These are phyloP conservation scores for Lepidium sativum DNA, from an alignment of 345 rosid species.

Conservation along the genomic window DNA sequence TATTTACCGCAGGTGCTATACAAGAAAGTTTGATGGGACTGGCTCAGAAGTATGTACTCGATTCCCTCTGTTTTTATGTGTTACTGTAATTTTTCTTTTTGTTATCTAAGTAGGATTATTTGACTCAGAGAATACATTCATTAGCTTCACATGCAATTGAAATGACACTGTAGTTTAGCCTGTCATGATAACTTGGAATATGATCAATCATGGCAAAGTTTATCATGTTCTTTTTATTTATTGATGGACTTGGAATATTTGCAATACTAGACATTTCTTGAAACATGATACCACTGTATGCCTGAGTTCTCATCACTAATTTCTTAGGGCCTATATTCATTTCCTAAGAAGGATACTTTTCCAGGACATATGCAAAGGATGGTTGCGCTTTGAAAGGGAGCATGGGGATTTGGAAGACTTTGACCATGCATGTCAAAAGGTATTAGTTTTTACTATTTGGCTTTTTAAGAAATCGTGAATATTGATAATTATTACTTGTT, in stretches of 20 bases:
- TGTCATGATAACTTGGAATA: too few species aligned
- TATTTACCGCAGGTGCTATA: constrained; percentile 74
- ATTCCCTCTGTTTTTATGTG: neutral
- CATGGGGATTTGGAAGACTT: constrained; percentile 68
- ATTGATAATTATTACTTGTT: neutral
- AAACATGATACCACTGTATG: neutral
- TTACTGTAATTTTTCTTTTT: neutral
- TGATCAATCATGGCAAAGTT: too few species aligned
- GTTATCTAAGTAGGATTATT: constrained; percentile 7
- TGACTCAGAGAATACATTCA: neutral
- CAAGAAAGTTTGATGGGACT: constrained; percentile 63
- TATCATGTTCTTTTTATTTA: neutral
- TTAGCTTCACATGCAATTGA: constrained; percentile 7
- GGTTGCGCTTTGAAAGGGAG: constrained; percentile 88
- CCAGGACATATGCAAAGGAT: constrained; percentile 83
- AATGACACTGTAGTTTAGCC: neutral
- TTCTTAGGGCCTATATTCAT: constrained; percentile 31
- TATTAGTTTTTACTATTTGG: constrained; percentile 15
- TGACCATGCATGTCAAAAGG: constrained; percentile 80
- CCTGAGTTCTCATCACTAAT: constrained; percentile 14
- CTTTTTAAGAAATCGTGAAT: neutral
- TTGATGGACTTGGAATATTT: neutral
- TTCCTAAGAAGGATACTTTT: constrained; percentile 59
- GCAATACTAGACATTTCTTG: neutral
- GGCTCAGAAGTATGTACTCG: constrained; percentile 67